Base-by-base conservation (phyloP, 257 asterid genomes). In the Scutellaria baicalensis region DNA sequence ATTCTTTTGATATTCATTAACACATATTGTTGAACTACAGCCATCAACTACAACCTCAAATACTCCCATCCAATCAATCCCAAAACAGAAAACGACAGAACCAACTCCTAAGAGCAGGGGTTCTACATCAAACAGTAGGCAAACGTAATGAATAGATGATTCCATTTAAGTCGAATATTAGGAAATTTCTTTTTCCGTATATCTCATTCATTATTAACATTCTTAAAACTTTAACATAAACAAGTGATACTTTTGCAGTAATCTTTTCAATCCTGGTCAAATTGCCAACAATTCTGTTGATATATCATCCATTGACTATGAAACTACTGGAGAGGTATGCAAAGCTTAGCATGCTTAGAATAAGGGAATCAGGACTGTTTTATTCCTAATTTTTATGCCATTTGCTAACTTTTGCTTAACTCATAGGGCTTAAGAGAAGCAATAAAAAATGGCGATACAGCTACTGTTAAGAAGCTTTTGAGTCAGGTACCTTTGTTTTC, bases 351-450 rank as follows among this genome's bases (percentile, higher is more conserved):
- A 50, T 20, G 61, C 16, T 59, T 33, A 47, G 50, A 42, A 59
- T 64, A 55, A 59, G 60, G 9, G 12, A 55, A 48, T 8, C 43
- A 48, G 50, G 45, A 40, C 4, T 48, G 14, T 49, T 47, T 23
- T 52, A 20, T 44, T 63, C 58, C 64, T 71, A 51, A 44, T 64
- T 18, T 50, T 47, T 43, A 40, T 23, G 35, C 12, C 59, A 65
- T 52, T 67, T 75, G 59, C 75, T 77, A 68, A 73, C 35, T 31
- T 48, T 65, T 84, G 49, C 66, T 51, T 55, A 33, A 59, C 68
- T 68, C 61, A 49, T 70, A 89, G 98, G 98, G 99, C 74, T 75
- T 91, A 69, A 86, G 96, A 70, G 98, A 88, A 83, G 98, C 99
- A 83, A 94, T 91, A 75, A 91, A 94, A 81, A 92, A 89, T 64